These are phyloP conservation scores for Starmerella gropengiesseri DNA, from an alignment of 805 yeast species.

Conservation along the genomic window DNA sequence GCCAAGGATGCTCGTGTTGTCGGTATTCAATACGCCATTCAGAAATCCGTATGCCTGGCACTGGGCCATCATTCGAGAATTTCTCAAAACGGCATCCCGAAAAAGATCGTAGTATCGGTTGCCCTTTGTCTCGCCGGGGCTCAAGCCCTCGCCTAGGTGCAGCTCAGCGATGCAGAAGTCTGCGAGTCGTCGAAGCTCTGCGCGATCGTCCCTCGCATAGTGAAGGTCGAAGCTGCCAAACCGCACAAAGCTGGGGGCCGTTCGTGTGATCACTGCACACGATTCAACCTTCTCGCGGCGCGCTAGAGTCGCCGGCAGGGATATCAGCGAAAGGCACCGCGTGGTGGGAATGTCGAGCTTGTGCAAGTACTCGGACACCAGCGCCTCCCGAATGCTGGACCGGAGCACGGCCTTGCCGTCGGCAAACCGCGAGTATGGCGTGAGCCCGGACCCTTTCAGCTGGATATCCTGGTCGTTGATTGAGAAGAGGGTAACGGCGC, in stretches of 20 bases:
- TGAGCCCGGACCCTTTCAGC: conserved; percentile 82
- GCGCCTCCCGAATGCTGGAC: conserved; percentile 78
- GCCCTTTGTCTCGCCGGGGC: conserved; percentile 18
- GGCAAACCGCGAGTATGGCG: conserved; percentile 89
- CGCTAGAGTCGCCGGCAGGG: conserved; percentile 66
- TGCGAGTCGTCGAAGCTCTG: conserved; percentile 50
- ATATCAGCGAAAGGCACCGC: conserved; percentile 64
- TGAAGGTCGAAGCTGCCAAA: conserved; percentile 81
- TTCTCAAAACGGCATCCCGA: conserved; percentile 57
- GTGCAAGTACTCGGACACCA: conserved; percentile 69
- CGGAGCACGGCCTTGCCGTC: conserved; percentile 91
- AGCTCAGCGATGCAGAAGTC: conserved; percentile 52
- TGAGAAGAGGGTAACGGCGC: conserved; percentile 76
- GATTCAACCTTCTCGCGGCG: conserved; percentile 60
- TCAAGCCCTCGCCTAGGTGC: conserved; percentile 10
- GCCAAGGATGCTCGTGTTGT: conserved; percentile 83
- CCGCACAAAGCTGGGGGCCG: conserved; percentile 79
- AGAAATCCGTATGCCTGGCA: conserved; percentile 90
- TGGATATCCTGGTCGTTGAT: conserved; percentile 56
- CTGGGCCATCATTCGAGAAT: conserved; percentile 65
- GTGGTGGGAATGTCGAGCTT: conserved; percentile 81
- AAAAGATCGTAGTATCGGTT: conserved; percentile 56
- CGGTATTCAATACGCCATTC: conserved; percentile 91
- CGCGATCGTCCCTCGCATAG: conserved; percentile 58
- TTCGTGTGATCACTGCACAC: conserved; percentile 75